Evolutionary conservation across 2,329 filamentous ascomycete species (phyloP).

Genomic region (Pestalotiopsis sp.): DNA sequence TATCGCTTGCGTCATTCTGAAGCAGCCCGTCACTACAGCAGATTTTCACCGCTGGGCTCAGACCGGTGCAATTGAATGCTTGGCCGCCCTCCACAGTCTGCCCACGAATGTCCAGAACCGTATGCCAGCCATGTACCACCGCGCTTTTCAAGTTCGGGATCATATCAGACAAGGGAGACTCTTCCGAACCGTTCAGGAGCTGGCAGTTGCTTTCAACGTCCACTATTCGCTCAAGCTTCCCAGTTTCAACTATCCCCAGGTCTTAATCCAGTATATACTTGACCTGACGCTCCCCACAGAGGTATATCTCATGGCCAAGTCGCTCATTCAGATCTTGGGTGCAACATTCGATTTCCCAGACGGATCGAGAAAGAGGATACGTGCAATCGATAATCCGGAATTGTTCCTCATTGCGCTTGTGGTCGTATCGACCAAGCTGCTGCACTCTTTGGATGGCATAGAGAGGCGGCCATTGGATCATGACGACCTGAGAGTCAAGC

Average conservation of each 20-base stretch:
- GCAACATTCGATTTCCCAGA: conserved; percentile 62
- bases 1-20: conserved; percentile 73
- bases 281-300: conserved; percentile 77
- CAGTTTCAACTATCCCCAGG: conserved; percentile 67
- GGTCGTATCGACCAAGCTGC: conserved; percentile 76
- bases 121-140: conserved; percentile 64
- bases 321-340: conserved; percentile 52
- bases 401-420: conserved; percentile 71
- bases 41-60: conserved; percentile 73
- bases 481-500: conserved; percentile 59
- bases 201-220: conserved; percentile 64
- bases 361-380: conserved; percentile 40
- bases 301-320: conserved; percentile 60
- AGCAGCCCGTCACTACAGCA: conserved; percentile 74
- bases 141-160: conserved; percentile 56
- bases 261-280: conserved; percentile 71
- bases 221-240: conserved; percentile 76
- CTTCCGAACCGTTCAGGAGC: conserved; percentile 63
- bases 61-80: conserved; percentile 70
- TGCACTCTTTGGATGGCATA: conserved; percentile 72
- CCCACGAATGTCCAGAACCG: conserved; percentile 67
- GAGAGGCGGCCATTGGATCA: conserved; percentile 50
- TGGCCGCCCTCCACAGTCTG: conserved; percentile 49
- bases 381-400: conserved; percentile 70
- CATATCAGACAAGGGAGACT: conserved; percentile 58